These are phyloP conservation scores for Coix lacrymajobi DNA, from an alignment of 176 grass and related monocot species.

Conservation along the genomic window DNA sequence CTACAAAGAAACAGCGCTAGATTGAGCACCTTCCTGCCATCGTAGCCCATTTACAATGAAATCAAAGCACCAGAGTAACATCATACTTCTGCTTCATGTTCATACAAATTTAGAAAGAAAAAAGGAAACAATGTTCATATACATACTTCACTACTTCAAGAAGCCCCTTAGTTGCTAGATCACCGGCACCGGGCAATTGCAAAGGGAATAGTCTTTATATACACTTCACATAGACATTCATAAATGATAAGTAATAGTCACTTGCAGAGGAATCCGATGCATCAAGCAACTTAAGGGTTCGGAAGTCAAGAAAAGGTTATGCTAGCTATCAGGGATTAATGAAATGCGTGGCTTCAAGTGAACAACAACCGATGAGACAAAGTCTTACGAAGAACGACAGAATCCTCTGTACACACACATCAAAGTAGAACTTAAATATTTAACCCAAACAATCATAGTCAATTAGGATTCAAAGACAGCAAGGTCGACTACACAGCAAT, in stretches of 20 bases:
- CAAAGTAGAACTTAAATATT: not conserved
- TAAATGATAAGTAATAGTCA: not conserved
- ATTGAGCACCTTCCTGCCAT: not conserved
- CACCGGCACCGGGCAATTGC: not conserved
- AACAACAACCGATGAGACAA: conserved; percentile 22
- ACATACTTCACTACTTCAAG: conserved; percentile 23
- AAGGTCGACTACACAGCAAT: not conserved
- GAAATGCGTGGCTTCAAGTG: conserved; percentile 29
- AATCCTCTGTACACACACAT: conserved; percentile 14
- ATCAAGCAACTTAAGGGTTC: conserved; percentile 11
- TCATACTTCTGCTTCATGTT: not conserved
- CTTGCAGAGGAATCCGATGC: conserved; percentile 9
- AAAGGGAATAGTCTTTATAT: conserved; percentile 10
- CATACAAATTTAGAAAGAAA: not conserved
- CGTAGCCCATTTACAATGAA: not conserved
- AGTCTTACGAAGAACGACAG: conserved; percentile 16
- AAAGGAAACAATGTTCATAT: not conserved
- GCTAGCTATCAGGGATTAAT: conserved; percentile 12
- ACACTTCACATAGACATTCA: not conserved
- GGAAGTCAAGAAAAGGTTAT: conserved; percentile 28
- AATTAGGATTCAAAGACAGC: not conserved
- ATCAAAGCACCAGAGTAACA: not conserved
- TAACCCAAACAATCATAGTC: not conserved
- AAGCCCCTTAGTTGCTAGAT: not conserved
- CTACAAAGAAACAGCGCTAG: conserved; percentile 3